phyloP scores from a whole-genome alignment of 176 grass and related monocot genomes.

The Avena sativa region DNA sequence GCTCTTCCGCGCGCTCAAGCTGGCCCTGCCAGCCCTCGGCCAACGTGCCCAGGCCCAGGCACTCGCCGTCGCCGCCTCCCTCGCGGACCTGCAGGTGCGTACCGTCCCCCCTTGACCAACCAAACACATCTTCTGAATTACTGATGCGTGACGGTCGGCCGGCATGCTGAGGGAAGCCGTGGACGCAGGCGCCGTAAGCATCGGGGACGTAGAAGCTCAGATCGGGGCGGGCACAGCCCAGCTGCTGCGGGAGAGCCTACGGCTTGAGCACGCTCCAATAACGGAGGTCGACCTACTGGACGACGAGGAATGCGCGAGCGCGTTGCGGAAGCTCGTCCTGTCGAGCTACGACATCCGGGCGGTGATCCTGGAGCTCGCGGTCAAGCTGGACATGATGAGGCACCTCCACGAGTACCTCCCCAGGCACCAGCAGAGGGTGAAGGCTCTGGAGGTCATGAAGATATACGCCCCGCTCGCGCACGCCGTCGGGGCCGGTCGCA shows the following conservation, averaged over 20 bases:
- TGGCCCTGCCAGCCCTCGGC: constrained; percentile 74
- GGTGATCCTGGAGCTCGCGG: constrained; percentile 68
- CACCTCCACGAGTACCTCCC: constrained; percentile 63
- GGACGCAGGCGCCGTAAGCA: constrained; percentile 60
- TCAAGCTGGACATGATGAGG: constrained; percentile 82
- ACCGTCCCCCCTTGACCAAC: no score
- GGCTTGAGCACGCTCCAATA: constrained; percentile 62
- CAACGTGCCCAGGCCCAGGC: constrained; percentile 47
- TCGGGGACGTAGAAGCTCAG: constrained; percentile 63
- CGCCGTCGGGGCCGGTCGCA: constrained; percentile 70
- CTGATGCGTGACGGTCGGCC: constrained; percentile 40
- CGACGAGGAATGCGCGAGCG: constrained; percentile 69
- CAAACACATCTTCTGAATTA: neutral
- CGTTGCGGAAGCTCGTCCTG: constrained; percentile 72
- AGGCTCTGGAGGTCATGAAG: constrained; percentile 79
- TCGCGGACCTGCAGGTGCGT: constrained; percentile 88
- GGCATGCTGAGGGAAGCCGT: constrained; percentile 77
- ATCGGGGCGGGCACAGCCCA: constrained; percentile 60
- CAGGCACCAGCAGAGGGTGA: constrained; percentile 61
- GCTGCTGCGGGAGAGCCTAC: constrained; percentile 75
- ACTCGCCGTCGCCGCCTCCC: constrained; percentile 62
- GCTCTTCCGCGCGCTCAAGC: constrained; percentile 74
- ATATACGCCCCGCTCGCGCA: constrained; percentile 87
- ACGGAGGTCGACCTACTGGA: constrained; percentile 71
- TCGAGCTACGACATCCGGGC: constrained; percentile 87